A percentile compares a stretch with the other conserved stretches of the same genome.
phyloP scores from a whole-genome alignment of 108 stramenopile species.

The Fistulifera pelliculosa region DNA sequence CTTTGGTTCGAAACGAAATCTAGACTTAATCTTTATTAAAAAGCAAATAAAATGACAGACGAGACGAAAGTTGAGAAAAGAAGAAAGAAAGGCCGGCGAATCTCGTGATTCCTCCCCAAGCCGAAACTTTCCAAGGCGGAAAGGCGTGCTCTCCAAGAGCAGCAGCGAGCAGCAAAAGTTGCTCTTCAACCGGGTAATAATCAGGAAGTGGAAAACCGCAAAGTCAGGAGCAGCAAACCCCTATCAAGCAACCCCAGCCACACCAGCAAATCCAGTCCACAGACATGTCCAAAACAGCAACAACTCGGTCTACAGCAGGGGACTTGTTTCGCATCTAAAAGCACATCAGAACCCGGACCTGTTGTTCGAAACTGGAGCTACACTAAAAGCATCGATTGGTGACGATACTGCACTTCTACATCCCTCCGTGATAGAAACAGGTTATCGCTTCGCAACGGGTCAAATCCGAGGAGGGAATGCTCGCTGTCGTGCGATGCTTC shows the following conservation, averaged over 20 bases:
- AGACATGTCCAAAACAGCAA: conserved; percentile 13
- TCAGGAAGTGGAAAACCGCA: conserved; percentile 12
- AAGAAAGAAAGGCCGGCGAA: conserved; percentile 46
- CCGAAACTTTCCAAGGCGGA: conserved; percentile 92
- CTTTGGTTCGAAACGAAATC: no score
- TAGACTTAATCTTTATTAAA: no score
- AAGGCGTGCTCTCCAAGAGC: conserved; percentile 86
- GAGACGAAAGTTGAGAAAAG: conserved; percentile 11
- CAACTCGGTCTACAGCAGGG: conserved; percentile 11
- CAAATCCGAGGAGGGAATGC: conserved; percentile 81
- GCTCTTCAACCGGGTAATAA: conserved; percentile 22
- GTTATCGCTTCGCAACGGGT: conserved; percentile 73
- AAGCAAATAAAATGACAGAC: not conserved
- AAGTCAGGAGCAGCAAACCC: conserved; percentile 6
- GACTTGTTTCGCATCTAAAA: conserved; percentile 85
- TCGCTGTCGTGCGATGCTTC: conserved; percentile 87
- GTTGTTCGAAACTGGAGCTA: not conserved
- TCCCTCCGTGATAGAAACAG: conserved; percentile 77
- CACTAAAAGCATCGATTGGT: not conserved
- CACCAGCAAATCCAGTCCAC: conserved; percentile 6
- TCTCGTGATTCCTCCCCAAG: conserved; percentile 73
- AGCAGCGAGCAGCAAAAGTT: conserved; percentile 88
- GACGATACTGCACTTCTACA: conserved; percentile 39
- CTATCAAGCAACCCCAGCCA: conserved; percentile 6
- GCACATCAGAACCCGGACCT: conserved; percentile 24